These are phyloP conservation scores for Xylariaceae sp. DNA, from an alignment of 2,329 filamentous ascomycete genomes.

Conservation along the genomic window DNA sequence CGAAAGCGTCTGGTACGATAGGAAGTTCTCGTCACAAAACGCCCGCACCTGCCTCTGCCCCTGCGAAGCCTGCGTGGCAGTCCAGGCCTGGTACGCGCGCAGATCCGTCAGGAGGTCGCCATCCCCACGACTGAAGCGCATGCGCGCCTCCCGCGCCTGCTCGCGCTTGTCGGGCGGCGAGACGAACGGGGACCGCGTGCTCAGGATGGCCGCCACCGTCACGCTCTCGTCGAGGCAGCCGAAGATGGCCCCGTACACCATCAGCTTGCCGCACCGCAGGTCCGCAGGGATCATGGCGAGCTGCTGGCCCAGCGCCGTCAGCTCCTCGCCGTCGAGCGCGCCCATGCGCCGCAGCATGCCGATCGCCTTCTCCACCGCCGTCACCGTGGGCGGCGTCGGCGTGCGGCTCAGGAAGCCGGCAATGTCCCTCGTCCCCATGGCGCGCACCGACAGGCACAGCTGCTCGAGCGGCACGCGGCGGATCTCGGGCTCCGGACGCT, in stretches of 20 bases:
- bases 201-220: constrained; percentile 88
- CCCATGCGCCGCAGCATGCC: constrained; percentile 77
- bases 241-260: constrained; percentile 93
- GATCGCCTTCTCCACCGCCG: constrained; percentile 82
- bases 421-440: constrained; percentile 87
- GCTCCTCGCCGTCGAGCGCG: constrained; percentile 75
- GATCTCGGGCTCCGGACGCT: constrained; percentile 89
- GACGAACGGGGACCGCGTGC: constrained; percentile 79
- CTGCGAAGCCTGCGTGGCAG: constrained; percentile 55
- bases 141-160: constrained; percentile 69
- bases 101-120: constrained; percentile 88
- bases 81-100: constrained; percentile 78
- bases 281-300: constrained; percentile 94
- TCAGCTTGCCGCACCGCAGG: constrained; percentile 84
- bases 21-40: constrained; percentile 82
- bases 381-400: constrained; percentile 78
- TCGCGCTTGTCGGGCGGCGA: constrained; percentile 79
- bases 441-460: constrained; percentile 86
- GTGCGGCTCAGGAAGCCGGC: constrained; percentile 76
- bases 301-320: constrained; percentile 89
- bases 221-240: constrained; percentile 85
- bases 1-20: constrained; percentile 74
- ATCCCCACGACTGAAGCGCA: constrained; percentile 68
- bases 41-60: constrained; percentile 59
- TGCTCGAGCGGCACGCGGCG: constrained; percentile 89